phyloP scores from a whole-genome alignment of 495 filamentous ascomycete genomes.

The Rusavskia elegans region DNA sequence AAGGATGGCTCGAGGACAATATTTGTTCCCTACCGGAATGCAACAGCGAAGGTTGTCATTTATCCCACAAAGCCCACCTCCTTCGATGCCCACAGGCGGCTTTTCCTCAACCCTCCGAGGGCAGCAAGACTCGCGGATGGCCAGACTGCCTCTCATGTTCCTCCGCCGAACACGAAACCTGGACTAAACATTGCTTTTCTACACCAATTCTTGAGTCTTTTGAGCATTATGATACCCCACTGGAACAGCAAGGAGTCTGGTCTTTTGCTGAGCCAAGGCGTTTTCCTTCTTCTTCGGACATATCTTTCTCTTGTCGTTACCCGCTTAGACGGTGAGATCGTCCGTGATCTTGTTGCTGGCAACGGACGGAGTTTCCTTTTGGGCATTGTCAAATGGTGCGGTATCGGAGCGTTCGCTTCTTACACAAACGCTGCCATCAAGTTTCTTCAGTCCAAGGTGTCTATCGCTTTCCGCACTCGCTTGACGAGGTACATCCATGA shows the following conservation, averaged over 20 bases:
- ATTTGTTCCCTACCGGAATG: constrained; percentile 77
- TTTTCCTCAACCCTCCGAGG: constrained; percentile 82
- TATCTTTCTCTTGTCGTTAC: constrained; percentile 91
- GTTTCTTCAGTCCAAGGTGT: constrained; percentile 93
- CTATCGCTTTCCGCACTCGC: constrained; percentile 93
- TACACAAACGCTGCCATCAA: constrained; percentile 98
- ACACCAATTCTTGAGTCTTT: constrained; percentile 86
- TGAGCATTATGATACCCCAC: constrained; percentile 94
- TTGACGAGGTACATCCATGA: constrained; percentile 97
- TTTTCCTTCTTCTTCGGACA: constrained; percentile 61
- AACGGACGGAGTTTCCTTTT: constrained; percentile 77
- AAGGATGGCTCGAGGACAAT: constrained; percentile 91
- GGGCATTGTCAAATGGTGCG: constrained; percentile 77
- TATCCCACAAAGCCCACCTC: constrained; percentile 84
- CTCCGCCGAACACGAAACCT: constrained; percentile 74
- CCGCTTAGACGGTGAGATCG: constrained; percentile 87
- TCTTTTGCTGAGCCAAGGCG: constrained; percentile 61
- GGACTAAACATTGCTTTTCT: constrained; percentile 96
- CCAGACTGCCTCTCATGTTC: constrained; percentile 45
- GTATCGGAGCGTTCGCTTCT: constrained; percentile 57
- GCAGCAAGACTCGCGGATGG: constrained; percentile 60
- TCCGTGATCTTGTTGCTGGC: constrained; percentile 85
- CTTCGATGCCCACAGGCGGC: constrained; percentile 86
- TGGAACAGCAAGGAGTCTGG: constrained; percentile 93
- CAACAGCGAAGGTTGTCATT: constrained; percentile 80